Conservation (phyloP, 441 rosid species). For the Iberis amara region DNA sequence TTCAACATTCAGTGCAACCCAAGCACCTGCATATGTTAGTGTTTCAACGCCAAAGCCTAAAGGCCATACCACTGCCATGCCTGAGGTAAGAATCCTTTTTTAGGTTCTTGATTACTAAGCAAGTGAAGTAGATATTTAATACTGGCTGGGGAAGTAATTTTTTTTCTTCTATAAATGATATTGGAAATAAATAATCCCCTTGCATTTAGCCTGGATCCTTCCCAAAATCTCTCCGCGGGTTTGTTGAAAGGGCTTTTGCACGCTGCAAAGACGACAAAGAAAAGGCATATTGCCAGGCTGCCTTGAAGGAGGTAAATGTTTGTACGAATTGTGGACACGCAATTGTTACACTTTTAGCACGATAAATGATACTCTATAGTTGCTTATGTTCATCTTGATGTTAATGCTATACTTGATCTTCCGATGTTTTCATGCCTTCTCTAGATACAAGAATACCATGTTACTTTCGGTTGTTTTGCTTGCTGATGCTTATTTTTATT, state of each 20-base stretch:
- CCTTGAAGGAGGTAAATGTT: conserved; percentile 68
- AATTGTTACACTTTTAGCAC: conserved; percentile 21
- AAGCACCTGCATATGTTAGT: conserved; percentile 80
- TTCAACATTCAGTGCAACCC: conserved; percentile 34
- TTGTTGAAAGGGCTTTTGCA: conserved; percentile 82
- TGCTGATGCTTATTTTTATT: conserved; percentile 24
- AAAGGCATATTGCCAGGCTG: conserved; percentile 57
- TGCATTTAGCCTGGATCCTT: conserved; percentile 60
- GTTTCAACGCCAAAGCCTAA: conserved; percentile 64
- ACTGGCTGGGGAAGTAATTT: conserved; percentile 2
- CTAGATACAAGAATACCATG: conserved; percentile 3
- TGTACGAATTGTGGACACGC: conserved; percentile 15
- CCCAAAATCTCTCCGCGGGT: conserved; percentile 70
- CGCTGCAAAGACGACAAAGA: conserved; percentile 75
- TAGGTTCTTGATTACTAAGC: conserved; percentile 9
- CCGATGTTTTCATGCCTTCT: conserved; percentile 14
- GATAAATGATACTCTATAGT: conserved; percentile 6
- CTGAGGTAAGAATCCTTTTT: conserved; percentile 50
- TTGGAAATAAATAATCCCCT: conserved; percentile 17
- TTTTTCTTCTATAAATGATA: conserved; percentile 6
- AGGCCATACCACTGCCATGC: conserved; percentile 57
- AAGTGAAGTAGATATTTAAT: conserved; percentile 22
- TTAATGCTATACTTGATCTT: conserved; percentile 13
- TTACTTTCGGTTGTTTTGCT: conserved; percentile 11
- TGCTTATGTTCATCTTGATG: conserved; percentile 10